Evolutionary conservation across 73 alveolate species (phyloP), one percentile per base, ranked within the genome.

Genomic region (Paraurostyla sp.): DNA sequence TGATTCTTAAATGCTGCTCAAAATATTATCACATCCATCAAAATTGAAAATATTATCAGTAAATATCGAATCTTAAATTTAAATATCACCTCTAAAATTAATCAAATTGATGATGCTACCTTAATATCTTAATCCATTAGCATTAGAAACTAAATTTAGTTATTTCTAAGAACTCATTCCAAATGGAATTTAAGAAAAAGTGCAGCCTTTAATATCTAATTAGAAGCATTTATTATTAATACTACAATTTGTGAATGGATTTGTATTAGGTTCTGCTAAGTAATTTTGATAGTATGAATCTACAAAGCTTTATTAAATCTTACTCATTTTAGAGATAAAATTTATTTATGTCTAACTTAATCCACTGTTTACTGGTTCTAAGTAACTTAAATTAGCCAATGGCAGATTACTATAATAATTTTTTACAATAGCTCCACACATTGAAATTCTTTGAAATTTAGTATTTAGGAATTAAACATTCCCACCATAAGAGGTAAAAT

Each of bases 371-470:
- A n/a, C 52, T 16, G 7, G 51, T 45, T 32, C 22, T 43, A 11
- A 73, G 23, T 25, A n/a, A 73, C 40, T 73, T 18, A 30, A 73
- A 45, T 73, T 50, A 0, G 87, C 73, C 30, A 45, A 45, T 18
- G 91, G 81, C 20, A 2, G 58, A 0, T 36, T 57, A 9, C 46
- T 48, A 65, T 63, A 63, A 20, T 30, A 83, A 45, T 62, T 83
- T 63, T 45, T 83, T 9, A 81, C 13, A 33, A 81, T 38, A 4
- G 86, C 60, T 45, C 92, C 92, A 65, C 92, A 83, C 16, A 83
- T 62, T n/a, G 49, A 43, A 25, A 83, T 65, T 58, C 91, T 81
- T 23, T 54, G 18, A 58, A 81, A 81, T 33, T 33, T 69, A 7
- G 91, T 49, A 32, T 81, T 81, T 3, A 29, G 30, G 30, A 83